Conservation (phyloP, 352 stramenopile species). For the Phytopythium sindhum region DNA sequence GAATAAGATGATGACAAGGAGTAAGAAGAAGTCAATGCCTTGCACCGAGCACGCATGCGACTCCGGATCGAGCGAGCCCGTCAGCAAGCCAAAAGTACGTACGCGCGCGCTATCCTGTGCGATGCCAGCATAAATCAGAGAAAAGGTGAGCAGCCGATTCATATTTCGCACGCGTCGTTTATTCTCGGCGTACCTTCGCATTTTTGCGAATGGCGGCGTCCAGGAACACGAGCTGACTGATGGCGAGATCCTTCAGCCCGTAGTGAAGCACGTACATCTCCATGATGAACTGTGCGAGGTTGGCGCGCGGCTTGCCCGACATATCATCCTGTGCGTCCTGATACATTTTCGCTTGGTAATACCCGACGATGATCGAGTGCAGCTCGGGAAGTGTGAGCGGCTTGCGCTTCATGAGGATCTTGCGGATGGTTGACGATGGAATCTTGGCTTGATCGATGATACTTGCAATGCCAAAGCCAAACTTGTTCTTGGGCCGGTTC, state of each 20-base stretch:
- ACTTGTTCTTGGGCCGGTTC: slow-evolving; percentile 59
- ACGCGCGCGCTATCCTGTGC: slow-evolving; percentile 61
- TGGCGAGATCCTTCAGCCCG: slow-evolving; percentile 71
- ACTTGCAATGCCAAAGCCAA: slow-evolving; percentile 67
- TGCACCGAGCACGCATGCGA: slow-evolving; percentile 73
- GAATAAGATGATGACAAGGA: slow-evolving; percentile 75
- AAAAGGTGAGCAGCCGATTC: background rate
- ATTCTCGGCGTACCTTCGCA: slow-evolving; percentile 26
- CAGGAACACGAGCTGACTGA: slow-evolving; percentile 77
- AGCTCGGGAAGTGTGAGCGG: slow-evolving; percentile 69
- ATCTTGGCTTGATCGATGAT: slow-evolving; percentile 77
- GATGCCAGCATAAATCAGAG: background rate
- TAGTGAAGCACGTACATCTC: slow-evolving; percentile 84
- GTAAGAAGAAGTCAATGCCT: slow-evolving; percentile 72
- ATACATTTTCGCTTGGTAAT: slow-evolving; percentile 82
- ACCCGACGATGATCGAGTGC: slow-evolving; percentile 67
- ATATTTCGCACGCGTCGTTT: background rate
- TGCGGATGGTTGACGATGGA: slow-evolving; percentile 62
- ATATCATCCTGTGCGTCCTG: slow-evolving; percentile 74
- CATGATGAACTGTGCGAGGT: slow-evolving; percentile 78
- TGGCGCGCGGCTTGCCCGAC: slow-evolving; percentile 43
- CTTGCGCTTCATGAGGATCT: slow-evolving; percentile 73
- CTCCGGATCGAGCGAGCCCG: slow-evolving; percentile 68
- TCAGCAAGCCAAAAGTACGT: slow-evolving; percentile 63
- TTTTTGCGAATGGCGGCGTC: slow-evolving; percentile 72